Evolutionary conservation across 768 basidiomycete genomes (phyloP), one percentile per base, ranked within the genome.

Genomic region (Auriscalpium microsporum): DNA sequence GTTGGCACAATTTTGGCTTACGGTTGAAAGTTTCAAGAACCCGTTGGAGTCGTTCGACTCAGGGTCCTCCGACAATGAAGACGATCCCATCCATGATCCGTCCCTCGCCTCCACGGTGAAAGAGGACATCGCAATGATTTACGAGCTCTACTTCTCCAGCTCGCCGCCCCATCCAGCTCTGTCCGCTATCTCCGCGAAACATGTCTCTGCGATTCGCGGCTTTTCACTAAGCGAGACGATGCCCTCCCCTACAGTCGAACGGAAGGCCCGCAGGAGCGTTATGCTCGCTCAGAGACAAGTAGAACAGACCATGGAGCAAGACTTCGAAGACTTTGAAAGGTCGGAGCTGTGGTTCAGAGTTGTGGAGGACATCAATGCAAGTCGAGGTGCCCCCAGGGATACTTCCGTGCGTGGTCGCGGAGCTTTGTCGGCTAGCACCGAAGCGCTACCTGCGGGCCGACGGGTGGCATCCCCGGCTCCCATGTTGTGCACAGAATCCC

Each of bases 21-120:
- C 93, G 0, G 90, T 97, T 2, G 94, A 99, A 71, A 92, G 91
- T 56, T 95, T 98, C 78, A 97, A 97, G 72, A 92, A 95, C 62
- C 96, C 96, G 0, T 71, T 99, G 28, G 94, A 96, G 68, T 80
- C 83, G 2, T 78, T 87, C 6, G 86, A 92, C 60, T 76, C 76
- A 13, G 71, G 73, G 3, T 68, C 71, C 17, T 71, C 70, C 19
- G 86, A 82, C 36, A 82, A 82, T 50, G 83, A 82, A 13, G 83
- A 83, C 34, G 80, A 81, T 44, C 75, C 78, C 50, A 78, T 84
- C 48, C 81, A 79, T 56, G 69, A 76, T 36, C 76, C 79, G 2
- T 75, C 75, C 8, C 80, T 78, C 1, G 74, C 44, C 52, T 48
- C 77, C 6, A 90, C 84, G 1, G 75, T 88, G 21, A 80, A 80